Evolutionary conservation across 208 protist genomes (phyloP), one percentile per base, ranked within the genome.

Genomic region (Zelonia costaricensis): DNA sequence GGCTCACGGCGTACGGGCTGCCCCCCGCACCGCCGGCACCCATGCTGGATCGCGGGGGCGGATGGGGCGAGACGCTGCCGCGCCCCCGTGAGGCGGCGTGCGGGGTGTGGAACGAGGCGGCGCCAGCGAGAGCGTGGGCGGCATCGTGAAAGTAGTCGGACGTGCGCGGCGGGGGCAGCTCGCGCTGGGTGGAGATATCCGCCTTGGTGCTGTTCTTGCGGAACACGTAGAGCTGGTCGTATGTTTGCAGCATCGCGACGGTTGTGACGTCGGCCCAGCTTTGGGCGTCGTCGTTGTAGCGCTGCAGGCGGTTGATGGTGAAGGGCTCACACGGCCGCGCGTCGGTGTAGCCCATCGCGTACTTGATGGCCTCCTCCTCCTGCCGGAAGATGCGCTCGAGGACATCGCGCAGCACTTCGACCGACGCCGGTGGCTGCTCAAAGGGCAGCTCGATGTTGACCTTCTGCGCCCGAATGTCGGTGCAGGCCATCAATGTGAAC

Each of bases 161-260:
- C 20, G 38, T 61, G 13, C 81, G 78, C 22, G 86, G 86, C 8
- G 69, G 58, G 15, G 86, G 86, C n/a, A 93, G 69, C 47, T 93
- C 86, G 5, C 86, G 67, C 59, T 88, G 74, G 12, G 69, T 63
- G 4, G 86, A 87, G 35, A 93, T 93, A 65, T 93, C 86, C 8
- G 73, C 74, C 58, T 76, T 82, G 35, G 83, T 91, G 47, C 67
- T 80, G 69, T 89, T 81, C 59, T 84, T 87, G 55, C 87, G 81
- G 60, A 88, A 91, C 10, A 89, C 80, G 58, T 91, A 93, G 27
- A 93, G 63, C 68, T 93, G 87, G 56, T 93, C 87, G 67, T 89
- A 88, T 4, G 72, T 69, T 23, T 74, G 71, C 35, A 93, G 74
- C 51, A 68, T 27, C 13, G 69, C 61, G 15, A 68, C 66, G 30